phyloP scores from a whole-genome alignment of 306 rosid genomes.

The Dryas drummondii region DNA sequence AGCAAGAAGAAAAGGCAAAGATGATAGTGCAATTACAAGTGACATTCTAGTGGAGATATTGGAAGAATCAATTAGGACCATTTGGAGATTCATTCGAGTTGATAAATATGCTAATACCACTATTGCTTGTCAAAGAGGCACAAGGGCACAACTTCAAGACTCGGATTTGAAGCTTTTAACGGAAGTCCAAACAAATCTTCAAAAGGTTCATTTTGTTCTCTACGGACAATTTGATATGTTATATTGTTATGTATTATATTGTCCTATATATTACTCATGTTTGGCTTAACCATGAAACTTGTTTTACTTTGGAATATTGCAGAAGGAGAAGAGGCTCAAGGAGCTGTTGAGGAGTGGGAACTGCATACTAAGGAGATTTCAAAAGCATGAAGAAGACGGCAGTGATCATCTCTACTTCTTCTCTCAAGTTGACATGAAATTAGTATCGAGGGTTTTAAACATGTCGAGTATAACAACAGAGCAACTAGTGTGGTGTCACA shows the following conservation, averaged over 20 bases:
- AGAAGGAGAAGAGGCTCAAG: constrained; percentile 79
- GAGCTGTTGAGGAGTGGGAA: constrained; percentile 56
- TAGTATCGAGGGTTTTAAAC: constrained; percentile 76
- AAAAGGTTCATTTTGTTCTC: constrained; percentile 42
- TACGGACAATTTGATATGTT: background rate
- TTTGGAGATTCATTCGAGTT: constrained; percentile 70
- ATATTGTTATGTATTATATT: background rate
- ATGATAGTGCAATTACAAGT: constrained; percentile 46
- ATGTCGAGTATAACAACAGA: constrained; percentile 83
- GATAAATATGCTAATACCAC: constrained; percentile 53
- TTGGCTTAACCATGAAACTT: background rate
- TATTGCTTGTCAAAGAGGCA: constrained; percentile 30
- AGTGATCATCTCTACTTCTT: constrained; percentile 67
- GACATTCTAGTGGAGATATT: constrained; percentile 58
- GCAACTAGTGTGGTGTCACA: constrained; percentile 86
- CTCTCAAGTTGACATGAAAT: constrained; percentile 85
- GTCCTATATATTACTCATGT: background rate
- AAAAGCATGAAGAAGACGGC: constrained; percentile 51
- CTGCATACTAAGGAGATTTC: constrained; percentile 72
- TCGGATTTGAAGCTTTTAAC: constrained; percentile 57
- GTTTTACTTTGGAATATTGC: constrained; percentile 19
- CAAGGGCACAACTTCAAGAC: constrained; percentile 52
- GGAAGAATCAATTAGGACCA: constrained; percentile 76
- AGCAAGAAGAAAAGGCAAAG: constrained; percentile 36
- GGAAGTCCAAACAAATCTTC: constrained; percentile 57